phyloP scores from a whole-genome alignment of 2,329 filamentous ascomycete species.

The Magnaporthiopsis poae region DNA sequence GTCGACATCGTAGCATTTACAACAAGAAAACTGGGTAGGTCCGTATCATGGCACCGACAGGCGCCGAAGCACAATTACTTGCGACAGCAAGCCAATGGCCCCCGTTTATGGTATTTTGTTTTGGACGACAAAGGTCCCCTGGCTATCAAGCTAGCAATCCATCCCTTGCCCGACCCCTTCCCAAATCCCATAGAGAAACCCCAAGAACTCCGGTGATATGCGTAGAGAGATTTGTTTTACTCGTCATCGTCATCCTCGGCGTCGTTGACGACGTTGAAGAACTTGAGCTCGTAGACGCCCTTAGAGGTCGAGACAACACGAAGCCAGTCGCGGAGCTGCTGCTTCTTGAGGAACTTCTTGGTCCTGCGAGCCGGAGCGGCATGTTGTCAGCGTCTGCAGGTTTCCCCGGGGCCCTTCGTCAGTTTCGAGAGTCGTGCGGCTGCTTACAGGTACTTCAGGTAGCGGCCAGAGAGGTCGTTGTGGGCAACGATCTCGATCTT shows the following conservation, averaged over 20 bases:
- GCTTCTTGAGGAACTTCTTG: constrained; percentile 99
- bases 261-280: constrained; percentile 99
- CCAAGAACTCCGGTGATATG: constrained; percentile 2
- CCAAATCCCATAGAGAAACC: not conserved
- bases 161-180: not conserved
- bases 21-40: not conserved
- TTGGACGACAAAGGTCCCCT: not conserved
- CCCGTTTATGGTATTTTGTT: not conserved
- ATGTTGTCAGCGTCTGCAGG: not conserved
- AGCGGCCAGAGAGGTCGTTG: constrained; percentile 95
- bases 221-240: constrained; percentile 44
- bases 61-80: not conserved
- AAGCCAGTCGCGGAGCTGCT: constrained; percentile 99
- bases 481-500: constrained; percentile 97
- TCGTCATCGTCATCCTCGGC: constrained; percentile 97
- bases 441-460: constrained; percentile 96
- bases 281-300: constrained; percentile 98
- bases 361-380: constrained; percentile 48
- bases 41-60: not conserved
- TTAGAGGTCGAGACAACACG: constrained; percentile 95
- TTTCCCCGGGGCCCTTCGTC: not conserved
- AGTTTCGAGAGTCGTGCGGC: not conserved
- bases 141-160: not conserved
- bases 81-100: not conserved
- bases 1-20: not conserved